Conservation (phyloP, 2,329 filamentous ascomycete genomes). For the Hypoxylon sp. region DNA sequence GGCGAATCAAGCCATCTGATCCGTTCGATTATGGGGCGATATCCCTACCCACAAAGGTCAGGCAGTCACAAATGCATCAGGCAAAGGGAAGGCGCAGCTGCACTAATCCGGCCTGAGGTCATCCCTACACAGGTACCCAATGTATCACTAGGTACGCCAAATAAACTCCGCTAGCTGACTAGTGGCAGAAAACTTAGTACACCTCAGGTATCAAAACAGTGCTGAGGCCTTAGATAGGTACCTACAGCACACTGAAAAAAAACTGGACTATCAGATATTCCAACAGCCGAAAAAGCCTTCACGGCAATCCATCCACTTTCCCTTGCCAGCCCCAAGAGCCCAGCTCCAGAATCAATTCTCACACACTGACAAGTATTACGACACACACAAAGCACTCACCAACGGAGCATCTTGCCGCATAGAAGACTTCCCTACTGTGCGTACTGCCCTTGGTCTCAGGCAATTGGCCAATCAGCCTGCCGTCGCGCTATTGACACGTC, state of each 20-base stretch:
- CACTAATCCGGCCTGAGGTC: slow-evolving; percentile 28
- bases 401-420: slow-evolving; percentile 18
- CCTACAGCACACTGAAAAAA: neutral
- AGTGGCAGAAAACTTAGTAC: neutral
- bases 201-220: neutral
- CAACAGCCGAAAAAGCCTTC: slow-evolving; percentile 44
- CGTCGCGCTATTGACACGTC: slow-evolving; percentile 45
- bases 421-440: slow-evolving; percentile 27
- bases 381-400: slow-evolving; percentile 22
- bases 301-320: slow-evolving; percentile 34
- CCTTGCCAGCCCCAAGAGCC: slow-evolving; percentile 25
- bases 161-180: neutral
- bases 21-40: slow-evolving; percentile 16
- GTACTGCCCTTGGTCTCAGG: slow-evolving; percentile 45
- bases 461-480: slow-evolving; percentile 48
- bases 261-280: slow-evolving; percentile 42
- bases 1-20: slow-evolving; percentile 12
- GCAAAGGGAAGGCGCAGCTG: slow-evolving; percentile 15
- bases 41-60: slow-evolving; percentile 26
- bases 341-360: slow-evolving; percentile 32
- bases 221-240: slow-evolving; percentile 4
- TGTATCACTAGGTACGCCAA: too few relatives aligned
- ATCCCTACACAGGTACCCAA: slow-evolving; percentile 9
- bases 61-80: slow-evolving; percentile 1
- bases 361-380: slow-evolving; percentile 1